A percentile compares a stretch with the other conserved stretches of the same genome.
phyloP scores from a whole-genome alignment of 1,284 basidiomycete genomes.

The Leccinum pseudoinsigne region DNA sequence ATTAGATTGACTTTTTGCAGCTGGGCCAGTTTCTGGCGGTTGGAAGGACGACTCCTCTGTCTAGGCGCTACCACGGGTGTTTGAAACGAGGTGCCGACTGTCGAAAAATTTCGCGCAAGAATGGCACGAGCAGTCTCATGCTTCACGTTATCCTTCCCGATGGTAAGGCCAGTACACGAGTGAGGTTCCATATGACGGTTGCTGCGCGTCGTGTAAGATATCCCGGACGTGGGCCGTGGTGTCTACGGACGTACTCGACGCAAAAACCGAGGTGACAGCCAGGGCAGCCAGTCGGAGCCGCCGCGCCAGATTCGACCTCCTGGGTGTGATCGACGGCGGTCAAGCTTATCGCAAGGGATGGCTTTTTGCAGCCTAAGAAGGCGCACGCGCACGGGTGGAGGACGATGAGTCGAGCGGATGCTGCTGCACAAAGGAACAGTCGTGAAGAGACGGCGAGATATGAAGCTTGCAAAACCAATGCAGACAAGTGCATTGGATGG shows the following conservation, averaged over 20 bases:
- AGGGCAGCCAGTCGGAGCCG: conserved; percentile 41
- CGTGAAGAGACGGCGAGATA: conserved; percentile 55
- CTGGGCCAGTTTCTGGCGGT: no score
- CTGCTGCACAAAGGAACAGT: conserved; percentile 40
- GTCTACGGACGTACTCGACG: conserved; percentile 45
- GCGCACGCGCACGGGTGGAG: conserved; percentile 44
- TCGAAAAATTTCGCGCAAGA: conserved; percentile 55
- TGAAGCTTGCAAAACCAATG: conserved; percentile 50
- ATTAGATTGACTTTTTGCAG: no score
- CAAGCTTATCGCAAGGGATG: conserved; percentile 44
- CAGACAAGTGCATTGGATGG: conserved; percentile 48
- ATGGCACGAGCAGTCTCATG: conserved; percentile 53
- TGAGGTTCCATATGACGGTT: conserved; percentile 63
- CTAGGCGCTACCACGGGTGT: no score
- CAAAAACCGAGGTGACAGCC: conserved; percentile 63
- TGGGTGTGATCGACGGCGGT: conserved; percentile 27
- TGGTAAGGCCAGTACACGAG: conserved; percentile 39
- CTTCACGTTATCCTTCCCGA: conserved; percentile 29
- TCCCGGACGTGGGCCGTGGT: conserved; percentile 1
- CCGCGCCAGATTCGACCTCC: conserved; percentile 3
- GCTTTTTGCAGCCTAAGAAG: conserved; percentile 51
- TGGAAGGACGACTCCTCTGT: no score
- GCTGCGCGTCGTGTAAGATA: conserved; percentile 36
- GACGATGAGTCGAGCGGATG: conserved; percentile 2
- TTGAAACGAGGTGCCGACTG: conserved; percentile 14